These are phyloP conservation scores for Isoetes engelmannii DNA, from an alignment of 83 land plant species.

Conservation along the genomic window DNA sequence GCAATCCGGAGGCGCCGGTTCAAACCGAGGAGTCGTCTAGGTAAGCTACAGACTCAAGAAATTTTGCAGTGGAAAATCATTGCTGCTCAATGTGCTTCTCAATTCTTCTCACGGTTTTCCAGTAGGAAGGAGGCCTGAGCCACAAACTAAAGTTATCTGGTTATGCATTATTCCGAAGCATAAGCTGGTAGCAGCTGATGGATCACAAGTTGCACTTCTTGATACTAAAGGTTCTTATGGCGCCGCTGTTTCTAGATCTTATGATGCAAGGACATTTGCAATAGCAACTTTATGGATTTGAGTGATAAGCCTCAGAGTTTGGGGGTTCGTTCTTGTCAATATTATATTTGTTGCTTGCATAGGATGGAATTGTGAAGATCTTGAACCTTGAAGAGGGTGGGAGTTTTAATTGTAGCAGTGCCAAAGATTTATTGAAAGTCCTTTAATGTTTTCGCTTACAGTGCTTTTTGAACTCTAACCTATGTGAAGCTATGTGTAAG, in stretches of 20 bases:
- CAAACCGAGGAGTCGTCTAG: too few species aligned
- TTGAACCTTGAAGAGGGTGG: constrained; percentile 84
- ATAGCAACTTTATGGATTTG: constrained; percentile 64
- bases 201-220: constrained; percentile 27
- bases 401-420: constrained; percentile 56
- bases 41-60: too few species aligned
- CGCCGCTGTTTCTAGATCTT: constrained; percentile 35
- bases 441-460: constrained; percentile 5
- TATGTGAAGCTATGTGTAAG: too few species aligned
- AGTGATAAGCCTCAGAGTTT: constrained; percentile 78
- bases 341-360: constrained; percentile 66
- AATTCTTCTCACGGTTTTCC: constrained; percentile 41
- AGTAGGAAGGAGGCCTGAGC: constrained; percentile 41
- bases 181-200: constrained; percentile 25
- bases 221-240: constrained; percentile 49
- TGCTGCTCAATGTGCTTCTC: constrained; percentile 41
- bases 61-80: constrained; percentile 39
- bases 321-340: constrained; percentile 73
- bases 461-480: too few species aligned
- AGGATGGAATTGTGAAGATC: constrained; percentile 82
- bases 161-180: constrained; percentile 32
- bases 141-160: constrained; percentile 48
- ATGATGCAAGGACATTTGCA: constrained; percentile 54
- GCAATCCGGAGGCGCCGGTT: too few species aligned
- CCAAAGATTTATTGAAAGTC: constrained; percentile 63